phyloP scores from a whole-genome alignment of 2,329 filamentous ascomycete genomes.

The Cadophora sp. region DNA sequence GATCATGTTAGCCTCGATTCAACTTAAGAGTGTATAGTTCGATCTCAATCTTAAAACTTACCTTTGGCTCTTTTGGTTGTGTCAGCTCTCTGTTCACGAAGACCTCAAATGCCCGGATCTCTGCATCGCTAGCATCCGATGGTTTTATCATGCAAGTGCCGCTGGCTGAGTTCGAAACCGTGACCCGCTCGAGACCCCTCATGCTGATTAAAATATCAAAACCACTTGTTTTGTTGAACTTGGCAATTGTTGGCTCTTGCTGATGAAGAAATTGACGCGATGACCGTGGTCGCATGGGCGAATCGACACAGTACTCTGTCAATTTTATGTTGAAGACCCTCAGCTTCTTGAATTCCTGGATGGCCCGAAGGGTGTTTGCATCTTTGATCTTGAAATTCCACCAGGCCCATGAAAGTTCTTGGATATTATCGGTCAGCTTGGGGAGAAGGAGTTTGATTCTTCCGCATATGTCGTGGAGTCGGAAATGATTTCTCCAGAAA shows the following conservation, averaged over 20 bases:
- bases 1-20: no score
- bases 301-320: background rate
- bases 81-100: conserved; percentile 10
- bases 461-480: background rate
- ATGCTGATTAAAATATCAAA: conserved; percentile 8
- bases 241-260: conserved; percentile 4
- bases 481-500: conserved; percentile 15
- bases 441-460: background rate
- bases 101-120: conserved; percentile 9
- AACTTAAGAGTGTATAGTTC: no score
- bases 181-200: conserved; percentile 6
- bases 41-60: background rate
- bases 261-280: background rate
- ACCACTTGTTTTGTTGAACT: conserved; percentile 2
- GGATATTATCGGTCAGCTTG: conserved; percentile 3
- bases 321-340: background rate
- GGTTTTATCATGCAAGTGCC: background rate
- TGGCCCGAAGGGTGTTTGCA: background rate
- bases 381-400: conserved; percentile 14
- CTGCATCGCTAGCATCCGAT: background rate
- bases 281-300: background rate
- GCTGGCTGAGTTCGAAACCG: background rate
- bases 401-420: conserved; percentile 7
- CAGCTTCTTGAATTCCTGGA: conserved; percentile 4
- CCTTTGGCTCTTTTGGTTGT: conserved; percentile 1